A percentile compares a stretch with the other conserved stretches of the same genome.
phyloP scores from a whole-genome alignment of 192 early-diverging fungal genomes.

The Phycomyces blakesleeanus region DNA sequence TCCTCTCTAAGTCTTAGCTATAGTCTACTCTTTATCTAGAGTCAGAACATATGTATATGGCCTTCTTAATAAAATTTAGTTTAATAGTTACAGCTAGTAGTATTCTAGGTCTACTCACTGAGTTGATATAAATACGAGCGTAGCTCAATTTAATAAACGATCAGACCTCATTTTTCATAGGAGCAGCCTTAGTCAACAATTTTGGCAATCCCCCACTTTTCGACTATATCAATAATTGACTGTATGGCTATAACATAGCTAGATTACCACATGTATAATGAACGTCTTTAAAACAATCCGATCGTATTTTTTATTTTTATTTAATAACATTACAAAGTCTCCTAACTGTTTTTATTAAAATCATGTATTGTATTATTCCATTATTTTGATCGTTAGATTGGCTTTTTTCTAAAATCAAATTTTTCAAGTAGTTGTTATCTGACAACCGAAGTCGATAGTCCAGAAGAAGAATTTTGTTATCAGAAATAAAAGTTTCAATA shows the following conservation, averaged over 20 bases:
- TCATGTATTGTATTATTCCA: constrained; percentile 2
- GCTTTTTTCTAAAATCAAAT: neutral
- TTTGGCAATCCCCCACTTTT: constrained; percentile 1
- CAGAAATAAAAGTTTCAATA: constrained; percentile 4
- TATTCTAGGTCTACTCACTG: no score
- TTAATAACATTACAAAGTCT: neutral
- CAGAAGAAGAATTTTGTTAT: no score
- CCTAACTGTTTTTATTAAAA: constrained; percentile 8
- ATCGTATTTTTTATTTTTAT: constrained; percentile 4
- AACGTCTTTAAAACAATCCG: constrained; percentile 5
- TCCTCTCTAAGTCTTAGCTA: no score
- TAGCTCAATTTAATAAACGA: constrained; percentile 3
- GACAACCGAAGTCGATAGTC: no score
- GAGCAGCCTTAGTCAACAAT: constrained; percentile 5
- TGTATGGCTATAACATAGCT: constrained; percentile 4
- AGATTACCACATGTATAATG: constrained; percentile 5
- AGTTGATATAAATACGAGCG: no score
- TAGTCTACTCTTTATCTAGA: no score
- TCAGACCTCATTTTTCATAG: constrained; percentile 2
- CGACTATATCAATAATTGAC: constrained; percentile 4
- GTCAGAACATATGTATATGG: no score
- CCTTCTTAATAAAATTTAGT: no score
- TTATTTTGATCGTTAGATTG: constrained; percentile 4
- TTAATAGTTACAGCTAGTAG: no score
- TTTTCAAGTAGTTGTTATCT: no score